These are phyloP conservation scores for Rhodotorula mucilaginosa DNA, from an alignment of 1,284 basidiomycete species.

Conservation along the genomic window DNA sequence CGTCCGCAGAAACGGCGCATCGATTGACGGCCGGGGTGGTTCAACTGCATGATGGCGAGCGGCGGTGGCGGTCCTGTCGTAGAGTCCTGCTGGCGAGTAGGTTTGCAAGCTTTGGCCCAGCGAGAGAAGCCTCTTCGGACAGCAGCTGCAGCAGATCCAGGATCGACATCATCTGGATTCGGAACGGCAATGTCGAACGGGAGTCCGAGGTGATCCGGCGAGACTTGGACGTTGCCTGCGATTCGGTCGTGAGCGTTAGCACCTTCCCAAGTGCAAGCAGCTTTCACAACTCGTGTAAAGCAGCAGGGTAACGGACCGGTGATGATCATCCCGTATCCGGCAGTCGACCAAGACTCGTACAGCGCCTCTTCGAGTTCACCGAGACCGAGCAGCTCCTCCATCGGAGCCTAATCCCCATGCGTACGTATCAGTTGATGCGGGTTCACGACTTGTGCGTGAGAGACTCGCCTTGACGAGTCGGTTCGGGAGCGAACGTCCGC, in stretches of 20 bases:
- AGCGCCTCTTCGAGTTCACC: constrained; percentile 63
- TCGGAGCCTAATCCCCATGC: constrained; percentile 60
- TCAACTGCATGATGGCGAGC: constrained; percentile 68
- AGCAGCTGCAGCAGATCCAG: constrained; percentile 46
- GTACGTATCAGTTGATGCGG: not conserved
- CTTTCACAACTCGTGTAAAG: not conserved
- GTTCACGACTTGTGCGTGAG: not conserved
- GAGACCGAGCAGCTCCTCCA: constrained; percentile 84
- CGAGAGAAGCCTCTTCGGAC: not conserved
- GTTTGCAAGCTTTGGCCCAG: not conserved
- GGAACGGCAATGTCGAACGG: constrained; percentile 77
- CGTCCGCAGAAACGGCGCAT: constrained; percentile 65
- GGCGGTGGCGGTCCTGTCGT: constrained; percentile 18
- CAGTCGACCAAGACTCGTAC: constrained; percentile 72
- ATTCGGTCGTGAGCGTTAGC: not conserved
- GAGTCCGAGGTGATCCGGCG: constrained; percentile 66
- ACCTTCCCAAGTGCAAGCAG: constrained; percentile 15
- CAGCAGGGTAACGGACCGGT: constrained; percentile 56
- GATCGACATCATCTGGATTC: constrained; percentile 13
- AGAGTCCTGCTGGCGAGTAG: not conserved
- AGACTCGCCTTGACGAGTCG: constrained; percentile 55
- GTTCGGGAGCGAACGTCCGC: constrained; percentile 54
- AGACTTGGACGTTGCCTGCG: constrained; percentile 75
- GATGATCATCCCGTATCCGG: constrained; percentile 83
- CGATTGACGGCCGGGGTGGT: constrained; percentile 83